A percentile compares a stretch with the other conserved stretches of the same genome.
Conservation (phyloP, 805 yeast genomes). For the Suhomyces emberorum region DNA sequence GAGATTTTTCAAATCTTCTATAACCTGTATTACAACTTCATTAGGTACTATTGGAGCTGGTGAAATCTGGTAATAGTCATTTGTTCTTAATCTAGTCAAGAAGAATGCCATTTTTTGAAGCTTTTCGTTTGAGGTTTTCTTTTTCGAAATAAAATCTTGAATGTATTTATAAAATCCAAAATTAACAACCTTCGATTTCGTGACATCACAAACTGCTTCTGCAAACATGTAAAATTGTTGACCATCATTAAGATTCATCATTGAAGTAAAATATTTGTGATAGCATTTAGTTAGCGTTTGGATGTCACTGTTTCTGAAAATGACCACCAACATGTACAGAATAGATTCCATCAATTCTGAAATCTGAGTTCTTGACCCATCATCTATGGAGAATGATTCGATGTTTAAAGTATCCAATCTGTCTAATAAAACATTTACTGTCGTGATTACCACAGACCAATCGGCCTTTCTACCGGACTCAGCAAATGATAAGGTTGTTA, state of each 20-base stretch:
- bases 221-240: constrained; percentile 44
- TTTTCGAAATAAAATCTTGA: constrained; percentile 44
- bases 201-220: constrained; percentile 41
- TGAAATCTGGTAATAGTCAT: constrained; percentile 8
- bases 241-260: constrained; percentile 31
- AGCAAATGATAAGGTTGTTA: constrained; percentile 54
- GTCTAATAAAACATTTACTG: constrained; percentile 19
- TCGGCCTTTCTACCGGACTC: constrained; percentile 64
- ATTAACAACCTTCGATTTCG: constrained; percentile 44
- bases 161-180: constrained; percentile 43
- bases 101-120: constrained; percentile 29
- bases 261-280: constrained; percentile 38
- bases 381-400: background rate
- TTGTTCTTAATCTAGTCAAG: constrained; percentile 13
- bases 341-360: constrained; percentile 23
- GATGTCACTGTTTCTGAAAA: constrained; percentile 55
- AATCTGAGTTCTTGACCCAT: constrained; percentile 1
- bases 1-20: constrained; percentile 9
- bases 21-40: constrained; percentile 17
- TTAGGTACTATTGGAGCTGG: constrained; percentile 27
- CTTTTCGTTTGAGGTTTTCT: constrained; percentile 16
- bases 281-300: constrained; percentile 47
- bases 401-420: constrained; percentile 9
- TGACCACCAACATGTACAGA: constrained; percentile 45
- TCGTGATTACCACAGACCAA: constrained; percentile 42